Base-by-base conservation (phyloP, 2,329 filamentous ascomycete species). In the Emmonsiellopsis sp. region DNA sequence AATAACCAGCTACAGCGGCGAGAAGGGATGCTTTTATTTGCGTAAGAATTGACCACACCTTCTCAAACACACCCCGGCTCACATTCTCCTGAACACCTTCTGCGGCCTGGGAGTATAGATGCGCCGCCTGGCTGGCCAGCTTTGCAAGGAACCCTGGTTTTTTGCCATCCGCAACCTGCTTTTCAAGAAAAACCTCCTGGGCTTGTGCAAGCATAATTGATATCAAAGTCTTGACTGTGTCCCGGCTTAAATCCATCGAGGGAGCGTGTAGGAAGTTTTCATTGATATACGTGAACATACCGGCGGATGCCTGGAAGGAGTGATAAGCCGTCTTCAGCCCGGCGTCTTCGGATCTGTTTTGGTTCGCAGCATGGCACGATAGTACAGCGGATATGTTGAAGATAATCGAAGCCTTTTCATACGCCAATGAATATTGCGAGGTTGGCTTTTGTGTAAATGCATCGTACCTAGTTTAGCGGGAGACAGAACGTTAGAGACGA, bases 201-300 rank as follows among this genome's bases (percentile, higher is more conserved):
- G 87, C 92, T 70, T 98, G 93, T 1, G 92, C 94, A 53, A 98
- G 81, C 79, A 89, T 97, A 55, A 98, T 83, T 50, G 85, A 82
- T 66, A 98, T 97, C 59, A 98, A 72, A 0, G 89, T 90, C 74
- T 96, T 96, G 64, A 98, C 89, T 0, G 93, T 98, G 49, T 98
- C 92, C 56, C 93, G 78, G 68, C 91, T 97, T 47, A 98, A 74
- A 65, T 98, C 93, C n/a, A 88, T 91, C 7, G 91, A 96, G 0
- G 94, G 93, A 1, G 93, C 93, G 65, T 98, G 93, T 37, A 98
- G 77, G 68, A 98, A 98, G 74, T 98, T 98, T 73, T 98, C 93
- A 71, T 98, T 98, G 75, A 98, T 98, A 65, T 98, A 98, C 51
- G 92, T 97, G 71, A 97, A 98, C 93, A 98, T 98, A 74, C 93